Evolutionary conservation across 2,329 filamentous ascomycete genomes (phyloP).

Genomic region (Penicillium sp.): DNA sequence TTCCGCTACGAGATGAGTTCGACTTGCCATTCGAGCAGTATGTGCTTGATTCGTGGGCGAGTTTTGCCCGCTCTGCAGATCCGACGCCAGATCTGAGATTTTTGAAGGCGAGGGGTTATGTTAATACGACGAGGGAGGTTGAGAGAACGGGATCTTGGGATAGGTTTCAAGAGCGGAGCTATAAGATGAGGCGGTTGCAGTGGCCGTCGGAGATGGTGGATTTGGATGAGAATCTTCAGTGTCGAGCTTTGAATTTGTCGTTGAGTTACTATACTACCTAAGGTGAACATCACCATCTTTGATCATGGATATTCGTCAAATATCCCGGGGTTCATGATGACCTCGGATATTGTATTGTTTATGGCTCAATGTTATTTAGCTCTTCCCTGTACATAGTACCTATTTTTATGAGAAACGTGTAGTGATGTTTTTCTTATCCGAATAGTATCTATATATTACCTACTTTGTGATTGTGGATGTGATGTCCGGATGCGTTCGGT

Average conservation of each 20-base stretch:
- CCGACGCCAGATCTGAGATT: constrained; percentile 18
- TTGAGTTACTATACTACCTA: constrained; percentile 9
- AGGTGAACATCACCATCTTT: no score
- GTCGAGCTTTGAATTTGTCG: constrained; percentile 12
- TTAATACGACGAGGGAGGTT: constrained; percentile 13
- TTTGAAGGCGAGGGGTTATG: constrained; percentile 19
- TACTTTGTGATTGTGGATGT: no score
- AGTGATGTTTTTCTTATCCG: no score
- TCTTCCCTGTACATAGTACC: no score
- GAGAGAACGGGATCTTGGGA: constrained; percentile 10
- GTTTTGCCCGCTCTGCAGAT: constrained; percentile 18
- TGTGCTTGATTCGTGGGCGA: constrained; percentile 26
- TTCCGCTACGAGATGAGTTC: constrained; percentile 18
- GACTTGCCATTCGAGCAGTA: constrained; percentile 25
- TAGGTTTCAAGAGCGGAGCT: constrained; percentile 3
- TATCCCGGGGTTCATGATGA: no score
- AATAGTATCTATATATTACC: no score
- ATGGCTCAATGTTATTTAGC: no score
- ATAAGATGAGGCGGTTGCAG: constrained; percentile 16
- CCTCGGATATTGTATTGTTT: no score
- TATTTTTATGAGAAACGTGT: no score
- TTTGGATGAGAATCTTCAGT: constrained; percentile 17
- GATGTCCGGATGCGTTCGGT: no score
- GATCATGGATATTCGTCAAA: no score
- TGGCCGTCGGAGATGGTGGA: constrained; percentile 15